Conservation (phyloP, 2,329 filamentous ascomycete species). For the Aphanoascus verrucosus region DNA sequence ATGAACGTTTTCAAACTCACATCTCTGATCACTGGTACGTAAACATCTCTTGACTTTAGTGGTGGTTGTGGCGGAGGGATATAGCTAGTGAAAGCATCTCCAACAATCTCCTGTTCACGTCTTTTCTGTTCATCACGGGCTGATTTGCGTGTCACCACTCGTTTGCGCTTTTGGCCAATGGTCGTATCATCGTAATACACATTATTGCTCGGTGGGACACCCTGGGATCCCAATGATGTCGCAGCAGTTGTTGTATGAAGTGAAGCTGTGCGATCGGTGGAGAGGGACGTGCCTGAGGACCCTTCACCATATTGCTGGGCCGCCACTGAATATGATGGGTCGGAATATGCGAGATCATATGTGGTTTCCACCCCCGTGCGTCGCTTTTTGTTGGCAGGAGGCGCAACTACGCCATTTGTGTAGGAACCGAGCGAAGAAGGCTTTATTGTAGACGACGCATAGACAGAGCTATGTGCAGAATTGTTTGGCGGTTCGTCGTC, state of each 20-base stretch:
- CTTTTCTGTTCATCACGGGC: constrained; percentile 72
- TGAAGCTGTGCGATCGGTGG: constrained; percentile 74
- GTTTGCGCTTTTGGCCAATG: constrained; percentile 81
- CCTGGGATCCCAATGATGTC: constrained; percentile 66
- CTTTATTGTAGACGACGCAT: constrained; percentile 1
- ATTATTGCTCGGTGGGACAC: constrained; percentile 43
- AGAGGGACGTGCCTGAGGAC: constrained; percentile 59
- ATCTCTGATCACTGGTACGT: constrained; percentile 49
- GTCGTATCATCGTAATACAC: constrained; percentile 57
- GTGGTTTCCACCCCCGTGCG: constrained; percentile 52
- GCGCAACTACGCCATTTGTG: constrained; percentile 22
- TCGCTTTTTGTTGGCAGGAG: constrained; percentile 57
- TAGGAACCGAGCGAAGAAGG: constrained; percentile 5
- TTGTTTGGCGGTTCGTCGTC: constrained; percentile 37
- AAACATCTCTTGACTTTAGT: constrained; percentile 77
- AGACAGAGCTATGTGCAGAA: not conserved
- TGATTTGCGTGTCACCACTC: constrained; percentile 63
- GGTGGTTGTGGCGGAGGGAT: constrained; percentile 77
- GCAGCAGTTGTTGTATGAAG: constrained; percentile 70
- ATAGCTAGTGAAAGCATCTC: constrained; percentile 66
- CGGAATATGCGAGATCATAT: constrained; percentile 64
- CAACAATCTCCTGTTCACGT: constrained; percentile 58
- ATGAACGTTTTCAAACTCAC: constrained; percentile 35
- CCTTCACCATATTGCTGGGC: constrained; percentile 58
- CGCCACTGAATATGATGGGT: constrained; percentile 61